Evolutionary conservation across 2,329 filamentous ascomycete species (phyloP).

Genomic region (Fusarium albosuccineum): DNA sequence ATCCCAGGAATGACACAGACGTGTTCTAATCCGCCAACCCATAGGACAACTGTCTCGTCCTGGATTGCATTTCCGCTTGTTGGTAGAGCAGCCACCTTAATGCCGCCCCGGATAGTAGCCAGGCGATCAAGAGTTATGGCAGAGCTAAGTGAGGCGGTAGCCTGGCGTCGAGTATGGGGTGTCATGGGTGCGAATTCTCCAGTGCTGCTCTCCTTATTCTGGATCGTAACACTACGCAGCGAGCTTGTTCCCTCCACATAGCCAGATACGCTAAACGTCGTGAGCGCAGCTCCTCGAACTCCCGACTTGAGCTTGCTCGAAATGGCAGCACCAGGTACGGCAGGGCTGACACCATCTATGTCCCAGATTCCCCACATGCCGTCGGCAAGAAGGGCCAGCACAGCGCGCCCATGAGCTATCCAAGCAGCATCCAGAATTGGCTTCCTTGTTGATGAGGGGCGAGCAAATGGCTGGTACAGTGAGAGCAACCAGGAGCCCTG

Average conservation of each 20-base stretch:
- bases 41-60: conserved; percentile 68
- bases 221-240: conserved; percentile 57
- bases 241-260: conserved; percentile 72
- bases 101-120: conserved; percentile 64
- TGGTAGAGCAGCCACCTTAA: conserved; percentile 63
- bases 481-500: conserved; percentile 76
- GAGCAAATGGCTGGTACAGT: conserved; percentile 69
- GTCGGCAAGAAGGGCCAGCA: conserved; percentile 70
- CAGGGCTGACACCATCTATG: conserved; percentile 68
- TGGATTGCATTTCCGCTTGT: conserved; percentile 57
- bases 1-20: conserved; percentile 69
- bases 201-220: conserved; percentile 53
- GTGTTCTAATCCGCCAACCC: conserved; percentile 69
- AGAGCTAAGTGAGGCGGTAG: conserved; percentile 59
- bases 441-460: conserved; percentile 65
- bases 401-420: conserved; percentile 71
- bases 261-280: conserved; percentile 69
- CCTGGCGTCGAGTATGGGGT: conserved; percentile 70
- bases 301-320: conserved; percentile 65
- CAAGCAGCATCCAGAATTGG: conserved; percentile 73
- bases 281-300: conserved; percentile 69
- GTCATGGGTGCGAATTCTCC: conserved; percentile 74
- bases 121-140: conserved; percentile 64
- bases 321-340: conserved; percentile 56
- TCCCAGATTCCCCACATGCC: conserved; percentile 79